Evolutionary conservation across 2,329 filamentous ascomycete species (phyloP).

Genomic region (Aspergillus sp.): DNA sequence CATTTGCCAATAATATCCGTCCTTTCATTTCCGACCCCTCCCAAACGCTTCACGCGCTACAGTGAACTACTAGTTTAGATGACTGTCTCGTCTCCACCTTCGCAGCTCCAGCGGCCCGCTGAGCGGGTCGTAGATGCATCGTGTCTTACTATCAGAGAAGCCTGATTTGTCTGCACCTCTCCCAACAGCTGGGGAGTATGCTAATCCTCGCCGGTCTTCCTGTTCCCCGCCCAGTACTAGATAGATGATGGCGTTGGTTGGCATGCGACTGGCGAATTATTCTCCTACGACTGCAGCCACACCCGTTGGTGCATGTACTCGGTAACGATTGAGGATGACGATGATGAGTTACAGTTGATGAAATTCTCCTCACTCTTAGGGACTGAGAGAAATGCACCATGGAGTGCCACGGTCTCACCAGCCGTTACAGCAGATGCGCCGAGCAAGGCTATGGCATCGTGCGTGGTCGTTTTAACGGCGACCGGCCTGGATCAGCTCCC

Average conservation of each 20-base stretch:
- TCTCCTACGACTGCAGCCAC: neutral
- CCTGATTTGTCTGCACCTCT: neutral
- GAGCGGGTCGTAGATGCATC: no score
- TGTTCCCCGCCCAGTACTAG: neutral
- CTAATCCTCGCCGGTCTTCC: neutral
- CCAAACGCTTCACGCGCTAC: no score
- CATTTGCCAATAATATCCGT: no score
- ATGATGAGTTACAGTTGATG: neutral
- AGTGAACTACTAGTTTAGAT: no score
- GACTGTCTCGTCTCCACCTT: no score
- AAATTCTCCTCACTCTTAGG: neutral
- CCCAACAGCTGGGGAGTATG: neutral
- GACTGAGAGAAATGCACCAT: neutral
- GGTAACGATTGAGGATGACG: no score
- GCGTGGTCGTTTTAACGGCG: neutral
- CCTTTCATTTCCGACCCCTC: no score
- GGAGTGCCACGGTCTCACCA: neutral
- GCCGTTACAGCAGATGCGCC: neutral
- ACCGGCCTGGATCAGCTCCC: neutral
- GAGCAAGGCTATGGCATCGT: neutral
- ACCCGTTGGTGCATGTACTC: neutral
- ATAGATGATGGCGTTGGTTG: neutral
- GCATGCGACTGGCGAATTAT: neutral
- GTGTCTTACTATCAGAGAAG: neutral
- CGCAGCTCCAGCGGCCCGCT: no score